Evolutionary conservation across 306 rosid species (phyloP).

Genomic region (Trichosanthes truncata): DNA sequence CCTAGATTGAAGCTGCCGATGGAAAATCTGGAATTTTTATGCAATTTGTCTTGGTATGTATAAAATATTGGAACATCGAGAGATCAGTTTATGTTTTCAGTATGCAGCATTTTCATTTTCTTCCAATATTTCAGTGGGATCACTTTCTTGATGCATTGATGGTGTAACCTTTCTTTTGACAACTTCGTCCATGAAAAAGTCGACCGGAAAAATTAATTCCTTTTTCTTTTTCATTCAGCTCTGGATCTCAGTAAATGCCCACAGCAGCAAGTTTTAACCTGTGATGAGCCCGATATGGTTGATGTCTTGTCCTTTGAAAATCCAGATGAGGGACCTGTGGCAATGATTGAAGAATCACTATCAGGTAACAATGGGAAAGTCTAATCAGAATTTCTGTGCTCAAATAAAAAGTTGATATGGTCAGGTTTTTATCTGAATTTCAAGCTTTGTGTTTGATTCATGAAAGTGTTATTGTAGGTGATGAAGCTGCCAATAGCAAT

Average conservation of each 20-base stretch:
- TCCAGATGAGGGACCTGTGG: constrained; percentile 72
- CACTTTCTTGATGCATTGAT: background rate
- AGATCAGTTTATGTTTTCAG: background rate
- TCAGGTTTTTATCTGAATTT: background rate
- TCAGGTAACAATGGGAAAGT: constrained; percentile 38
- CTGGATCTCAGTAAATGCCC: constrained; percentile 46
- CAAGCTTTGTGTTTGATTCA: background rate
- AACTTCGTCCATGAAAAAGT: background rate
- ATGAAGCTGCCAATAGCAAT: constrained; percentile 67
- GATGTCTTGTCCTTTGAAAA: constrained; percentile 50
- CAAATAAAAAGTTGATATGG: constrained; percentile 22
- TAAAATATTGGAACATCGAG: background rate
- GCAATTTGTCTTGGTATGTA: background rate
- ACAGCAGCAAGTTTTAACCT: constrained; percentile 63
- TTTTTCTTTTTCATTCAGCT: constrained; percentile 26
- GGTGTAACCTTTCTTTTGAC: background rate
- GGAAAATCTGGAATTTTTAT: background rate
- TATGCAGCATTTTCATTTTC: background rate
- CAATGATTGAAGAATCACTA: constrained; percentile 73
- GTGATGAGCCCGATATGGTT: constrained; percentile 68
- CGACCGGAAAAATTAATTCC: background rate
- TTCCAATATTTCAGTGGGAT: background rate
- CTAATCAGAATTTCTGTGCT: background rate
- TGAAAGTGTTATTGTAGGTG: constrained; percentile 40
- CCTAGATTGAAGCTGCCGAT: background rate